phyloP scores from a whole-genome alignment of 495 filamentous ascomycete species.

The Aspergillus haitiensis region DNA sequence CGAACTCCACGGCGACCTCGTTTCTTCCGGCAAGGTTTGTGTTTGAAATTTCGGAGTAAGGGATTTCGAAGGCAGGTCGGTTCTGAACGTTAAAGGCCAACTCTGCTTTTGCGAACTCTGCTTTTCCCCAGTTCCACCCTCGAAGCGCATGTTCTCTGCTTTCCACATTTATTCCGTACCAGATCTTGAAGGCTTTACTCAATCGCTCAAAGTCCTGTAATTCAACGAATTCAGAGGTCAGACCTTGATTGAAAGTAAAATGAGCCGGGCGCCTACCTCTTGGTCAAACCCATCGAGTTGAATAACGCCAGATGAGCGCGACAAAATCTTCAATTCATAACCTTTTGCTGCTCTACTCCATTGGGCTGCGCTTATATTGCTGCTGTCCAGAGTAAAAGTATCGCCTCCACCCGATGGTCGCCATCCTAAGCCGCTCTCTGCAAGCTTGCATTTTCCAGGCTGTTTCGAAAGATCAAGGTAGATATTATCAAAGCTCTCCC shows the following conservation, averaged over 20 bases:
- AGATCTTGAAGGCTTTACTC: slow-evolving; percentile 87
- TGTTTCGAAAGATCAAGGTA: slow-evolving; percentile 91
- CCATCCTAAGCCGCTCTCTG: slow-evolving; percentile 92
- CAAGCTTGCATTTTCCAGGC: slow-evolving; percentile 87
- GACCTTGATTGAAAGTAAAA: neutral
- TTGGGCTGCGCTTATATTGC: slow-evolving; percentile 79
- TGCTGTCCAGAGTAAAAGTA: slow-evolving; percentile 83
- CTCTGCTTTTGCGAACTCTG: slow-evolving; percentile 93
- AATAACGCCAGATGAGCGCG: slow-evolving; percentile 78
- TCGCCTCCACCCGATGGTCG: slow-evolving; percentile 84
- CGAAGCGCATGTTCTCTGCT: slow-evolving; percentile 90
- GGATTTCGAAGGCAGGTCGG: slow-evolving; percentile 94
- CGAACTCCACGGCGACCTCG: slow-evolving; percentile 94
- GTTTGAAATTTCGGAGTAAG: slow-evolving; percentile 96
- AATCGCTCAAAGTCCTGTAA: slow-evolving; percentile 83
- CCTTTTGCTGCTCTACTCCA: slow-evolving; percentile 95
- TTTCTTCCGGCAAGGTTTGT: slow-evolving; percentile 97
- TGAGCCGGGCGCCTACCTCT: slow-evolving; percentile 60
- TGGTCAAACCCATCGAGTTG: slow-evolving; percentile 94
- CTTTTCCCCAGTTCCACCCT: slow-evolving; percentile 99
- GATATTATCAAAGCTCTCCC: slow-evolving; percentile 95
- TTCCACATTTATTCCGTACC: slow-evolving; percentile 92
- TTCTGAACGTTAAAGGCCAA: slow-evolving; percentile 96
- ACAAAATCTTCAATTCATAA: slow-evolving; percentile 87
- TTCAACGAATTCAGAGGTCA: slow-evolving; percentile 5